phyloP scores from a whole-genome alignment of 192 early-diverging fungal species.

The Borealophlyctis nickersoniae region DNA sequence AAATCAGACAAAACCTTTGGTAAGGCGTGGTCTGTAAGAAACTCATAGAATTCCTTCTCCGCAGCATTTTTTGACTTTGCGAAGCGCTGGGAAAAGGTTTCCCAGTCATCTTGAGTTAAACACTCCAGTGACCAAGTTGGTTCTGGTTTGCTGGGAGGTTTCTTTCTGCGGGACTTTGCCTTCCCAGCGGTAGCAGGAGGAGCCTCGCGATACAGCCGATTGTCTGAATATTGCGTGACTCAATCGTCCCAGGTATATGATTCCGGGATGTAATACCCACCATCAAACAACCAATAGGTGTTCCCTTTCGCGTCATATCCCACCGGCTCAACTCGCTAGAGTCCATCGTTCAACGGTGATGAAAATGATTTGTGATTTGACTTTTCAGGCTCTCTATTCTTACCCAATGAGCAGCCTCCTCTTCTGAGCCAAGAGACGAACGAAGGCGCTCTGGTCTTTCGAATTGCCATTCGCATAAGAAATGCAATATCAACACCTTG shows the following conservation, averaged over 20 bases:
- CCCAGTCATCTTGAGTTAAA: slow-evolving; percentile 58
- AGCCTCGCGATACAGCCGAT: slow-evolving; percentile 65
- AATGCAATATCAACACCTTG: slow-evolving; percentile 38
- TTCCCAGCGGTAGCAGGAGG: slow-evolving; percentile 33
- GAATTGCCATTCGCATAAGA: slow-evolving; percentile 64
- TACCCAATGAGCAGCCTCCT: slow-evolving; percentile 65
- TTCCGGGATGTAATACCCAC: no score
- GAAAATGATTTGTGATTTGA: neutral
- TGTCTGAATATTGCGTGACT: slow-evolving; percentile 51
- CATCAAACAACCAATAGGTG: slow-evolving; percentile 79
- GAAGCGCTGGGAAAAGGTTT: slow-evolving; percentile 59
- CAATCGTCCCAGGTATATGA: no score
- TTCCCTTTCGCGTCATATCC: slow-evolving; percentile 65
- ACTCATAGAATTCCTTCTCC: slow-evolving; percentile 56
- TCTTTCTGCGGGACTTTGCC: slow-evolving; percentile 16
- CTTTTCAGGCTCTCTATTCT: neutral
- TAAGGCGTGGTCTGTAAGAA: slow-evolving; percentile 53
- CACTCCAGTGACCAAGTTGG: slow-evolving; percentile 42
- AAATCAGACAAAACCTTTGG: slow-evolving; percentile 58
- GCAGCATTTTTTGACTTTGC: slow-evolving; percentile 43
- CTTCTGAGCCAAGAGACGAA: slow-evolving; percentile 46
- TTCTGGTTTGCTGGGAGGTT: slow-evolving; percentile 28
- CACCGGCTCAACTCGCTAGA: slow-evolving; percentile 70
- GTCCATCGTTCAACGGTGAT: neutral
- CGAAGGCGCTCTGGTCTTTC: slow-evolving; percentile 67